Evolutionary conservation across 495 filamentous ascomycete genomes (phyloP).

Genomic region (Penicillium crystallinum): DNA sequence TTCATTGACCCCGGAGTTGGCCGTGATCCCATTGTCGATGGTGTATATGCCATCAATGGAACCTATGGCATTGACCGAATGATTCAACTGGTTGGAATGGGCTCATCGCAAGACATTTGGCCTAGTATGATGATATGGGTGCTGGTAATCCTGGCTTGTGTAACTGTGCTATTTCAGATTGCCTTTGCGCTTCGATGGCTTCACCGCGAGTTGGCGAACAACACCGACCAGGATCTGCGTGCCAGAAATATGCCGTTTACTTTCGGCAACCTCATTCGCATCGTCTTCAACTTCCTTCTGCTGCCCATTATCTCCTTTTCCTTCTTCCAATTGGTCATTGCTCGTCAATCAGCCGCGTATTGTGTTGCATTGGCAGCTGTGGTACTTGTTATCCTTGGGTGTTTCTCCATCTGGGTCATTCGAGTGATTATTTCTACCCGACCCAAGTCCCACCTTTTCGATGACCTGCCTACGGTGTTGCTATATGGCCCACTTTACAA

Average conservation of each 20-base stretch:
- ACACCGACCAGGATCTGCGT: conserved; percentile 80
- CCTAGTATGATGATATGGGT: conserved; percentile 86
- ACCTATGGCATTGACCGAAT: conserved; percentile 73
- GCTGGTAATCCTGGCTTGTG: conserved; percentile 60
- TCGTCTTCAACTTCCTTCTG: conserved; percentile 88
- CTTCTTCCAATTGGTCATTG: conserved; percentile 85
- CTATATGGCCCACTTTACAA: conserved; percentile 96
- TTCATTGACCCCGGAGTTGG: conserved; percentile 66
- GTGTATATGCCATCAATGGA: conserved; percentile 68
- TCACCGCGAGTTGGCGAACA: conserved; percentile 60
- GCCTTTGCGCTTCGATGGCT: conserved; percentile 73
- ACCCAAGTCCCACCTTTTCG: conserved; percentile 81
- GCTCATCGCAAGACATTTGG: conserved; percentile 76
- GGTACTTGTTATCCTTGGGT: conserved; percentile 63
- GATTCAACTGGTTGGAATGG: conserved; percentile 82
- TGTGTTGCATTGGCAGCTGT: conserved; percentile 69
- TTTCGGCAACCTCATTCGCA: conserved; percentile 75
- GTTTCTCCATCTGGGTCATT: conserved; percentile 72
- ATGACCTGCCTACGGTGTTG: conserved; percentile 84
- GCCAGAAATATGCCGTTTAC: conserved; percentile 94
- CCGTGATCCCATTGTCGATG: conserved; percentile 65
- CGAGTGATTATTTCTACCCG: conserved; percentile 73
- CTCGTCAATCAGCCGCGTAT: conserved; percentile 56
- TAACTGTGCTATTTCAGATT: conserved; percentile 69
- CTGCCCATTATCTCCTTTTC: conserved; percentile 80